Conservation (phyloP, 305 asterid species). For the Fraxinus sp. region DNA sequence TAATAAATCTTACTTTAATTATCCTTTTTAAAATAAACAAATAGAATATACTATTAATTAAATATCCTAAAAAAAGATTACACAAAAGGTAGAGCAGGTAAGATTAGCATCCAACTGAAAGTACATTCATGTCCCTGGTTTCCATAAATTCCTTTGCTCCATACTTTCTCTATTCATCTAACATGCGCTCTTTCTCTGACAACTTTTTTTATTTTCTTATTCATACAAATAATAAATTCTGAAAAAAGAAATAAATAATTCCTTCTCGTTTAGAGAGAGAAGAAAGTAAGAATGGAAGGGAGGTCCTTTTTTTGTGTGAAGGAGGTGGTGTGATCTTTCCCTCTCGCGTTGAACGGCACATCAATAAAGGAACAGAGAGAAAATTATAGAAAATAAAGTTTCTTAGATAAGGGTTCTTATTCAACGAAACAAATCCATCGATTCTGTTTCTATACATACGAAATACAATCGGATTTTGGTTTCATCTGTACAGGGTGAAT, state of each 20-base stretch:
- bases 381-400: background rate
- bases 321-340: constrained; percentile 49
- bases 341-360: constrained; percentile 52
- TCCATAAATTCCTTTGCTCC: constrained; percentile 57
- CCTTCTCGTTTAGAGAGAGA: constrained; percentile 29
- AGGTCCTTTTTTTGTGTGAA: constrained; percentile 39
- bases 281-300: constrained; percentile 15
- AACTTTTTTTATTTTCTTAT: constrained; percentile 25
- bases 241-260: constrained; percentile 8
- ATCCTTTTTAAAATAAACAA: constrained; percentile 24
- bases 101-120: constrained; percentile 48
- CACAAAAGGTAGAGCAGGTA: constrained; percentile 37
- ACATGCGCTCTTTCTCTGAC: constrained; percentile 49
- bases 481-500: background rate
- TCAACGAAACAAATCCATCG: background rate
- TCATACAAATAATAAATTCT: constrained; percentile 14
- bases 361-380: background rate
- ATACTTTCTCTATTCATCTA: constrained; percentile 25
- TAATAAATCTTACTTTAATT: constrained; percentile 54
- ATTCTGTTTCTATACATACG: constrained; percentile 17
- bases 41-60: constrained; percentile 14
- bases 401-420: background rate
- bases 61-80: constrained; percentile 12
- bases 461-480: constrained; percentile 23
- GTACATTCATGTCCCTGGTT: constrained; percentile 49